These are phyloP conservation scores for Wallemia hederae DNA, from an alignment of 1,284 basidiomycete species.

Conservation along the genomic window DNA sequence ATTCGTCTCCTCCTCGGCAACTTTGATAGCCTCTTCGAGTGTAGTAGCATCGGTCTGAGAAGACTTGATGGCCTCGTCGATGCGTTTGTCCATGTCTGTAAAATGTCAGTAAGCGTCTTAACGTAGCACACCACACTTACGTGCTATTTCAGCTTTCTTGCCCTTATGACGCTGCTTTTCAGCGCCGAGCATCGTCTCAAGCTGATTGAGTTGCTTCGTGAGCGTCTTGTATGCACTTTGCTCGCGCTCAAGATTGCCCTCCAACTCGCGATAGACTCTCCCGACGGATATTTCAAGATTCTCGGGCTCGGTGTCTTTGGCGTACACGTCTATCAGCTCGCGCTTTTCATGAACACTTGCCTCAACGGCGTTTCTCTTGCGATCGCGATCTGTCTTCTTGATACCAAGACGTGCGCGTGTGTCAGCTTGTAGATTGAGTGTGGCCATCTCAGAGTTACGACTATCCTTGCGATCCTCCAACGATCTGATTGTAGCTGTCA, in stretches of 20 bases:
- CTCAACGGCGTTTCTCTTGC: constrained; percentile 32
- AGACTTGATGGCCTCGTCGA: constrained; percentile 21
- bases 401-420: constrained; percentile 49
- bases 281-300: constrained; percentile 32
- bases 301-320: constrained; percentile 29
- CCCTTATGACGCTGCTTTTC: constrained; percentile 29
- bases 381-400: constrained; percentile 35
- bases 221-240: constrained; percentile 2
- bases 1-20: constrained; percentile 24
- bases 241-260: neutral
- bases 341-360: constrained; percentile 12
- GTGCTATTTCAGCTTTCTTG: constrained; percentile 29
- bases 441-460: constrained; percentile 39
- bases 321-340: constrained; percentile 12
- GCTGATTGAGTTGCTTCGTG: constrained; percentile 21
- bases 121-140: neutral
- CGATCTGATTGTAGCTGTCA: constrained; percentile 24
- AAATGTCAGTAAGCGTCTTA: constrained; percentile 1
- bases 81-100: constrained; percentile 26
- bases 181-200: constrained; percentile 30
- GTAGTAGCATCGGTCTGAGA: constrained; percentile 15
- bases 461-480: constrained; percentile 43
- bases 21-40: constrained; percentile 29
- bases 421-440: constrained; percentile 51
- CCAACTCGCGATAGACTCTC: neutral